Conservation (phyloP, 2,329 filamentous ascomycete genomes). For the Ceratocystis ficicola region DNA sequence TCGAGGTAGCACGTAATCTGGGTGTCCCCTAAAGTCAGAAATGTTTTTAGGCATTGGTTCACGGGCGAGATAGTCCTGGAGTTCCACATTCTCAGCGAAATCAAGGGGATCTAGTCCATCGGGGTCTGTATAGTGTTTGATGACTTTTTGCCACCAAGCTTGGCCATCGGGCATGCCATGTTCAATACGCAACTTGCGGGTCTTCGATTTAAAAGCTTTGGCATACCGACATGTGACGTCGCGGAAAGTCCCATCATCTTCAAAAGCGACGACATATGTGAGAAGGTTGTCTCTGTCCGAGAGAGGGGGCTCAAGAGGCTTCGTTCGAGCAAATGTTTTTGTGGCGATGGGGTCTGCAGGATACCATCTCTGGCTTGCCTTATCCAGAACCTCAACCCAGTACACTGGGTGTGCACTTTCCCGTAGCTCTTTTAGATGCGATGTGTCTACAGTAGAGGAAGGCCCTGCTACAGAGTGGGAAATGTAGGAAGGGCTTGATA, state of each 20-base stretch:
- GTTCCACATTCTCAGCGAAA: constrained; percentile 68
- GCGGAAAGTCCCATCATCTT: constrained; percentile 61
- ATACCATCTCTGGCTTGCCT: constrained; percentile 82
- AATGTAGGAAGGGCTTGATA: neutral
- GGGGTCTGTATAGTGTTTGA: constrained; percentile 37
- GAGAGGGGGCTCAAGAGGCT: constrained; percentile 69
- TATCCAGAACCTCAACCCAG: constrained; percentile 87
- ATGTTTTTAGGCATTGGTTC: constrained; percentile 82
- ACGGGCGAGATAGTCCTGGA: constrained; percentile 55
- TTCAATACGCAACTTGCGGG: constrained; percentile 69
- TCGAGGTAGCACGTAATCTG: constrained; percentile 69
- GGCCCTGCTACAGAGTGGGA: neutral
- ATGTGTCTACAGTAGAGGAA: constrained; percentile 24
- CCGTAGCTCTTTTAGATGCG: constrained; percentile 36
- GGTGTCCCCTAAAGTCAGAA: constrained; percentile 77
- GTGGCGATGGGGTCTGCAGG: constrained; percentile 78
- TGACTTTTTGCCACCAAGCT: constrained; percentile 42
- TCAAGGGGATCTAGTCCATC: constrained; percentile 50
- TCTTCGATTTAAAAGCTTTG: constrained; percentile 84
- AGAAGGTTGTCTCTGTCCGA: constrained; percentile 65
- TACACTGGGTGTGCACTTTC: constrained; percentile 75
- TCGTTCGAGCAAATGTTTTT: constrained; percentile 58
- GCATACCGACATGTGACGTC: constrained; percentile 84
- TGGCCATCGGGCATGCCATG: constrained; percentile 31
- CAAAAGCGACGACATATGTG: constrained; percentile 75